Evolutionary conservation across 768 basidiomycete genomes (phyloP).

Genomic region (Boletus edulis): DNA sequence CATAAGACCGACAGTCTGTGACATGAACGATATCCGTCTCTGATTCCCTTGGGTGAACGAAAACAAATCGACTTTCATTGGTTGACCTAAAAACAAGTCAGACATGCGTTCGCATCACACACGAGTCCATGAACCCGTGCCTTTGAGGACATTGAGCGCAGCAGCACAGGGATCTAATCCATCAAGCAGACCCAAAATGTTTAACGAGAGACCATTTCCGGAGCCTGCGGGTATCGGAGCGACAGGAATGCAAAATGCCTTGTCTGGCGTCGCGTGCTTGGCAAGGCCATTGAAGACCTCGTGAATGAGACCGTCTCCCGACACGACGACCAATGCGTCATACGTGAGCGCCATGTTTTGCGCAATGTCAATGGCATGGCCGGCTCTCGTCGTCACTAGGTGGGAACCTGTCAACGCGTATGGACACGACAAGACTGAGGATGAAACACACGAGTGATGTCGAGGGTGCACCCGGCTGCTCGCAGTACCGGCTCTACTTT

Average conservation of each 20-base stretch:
- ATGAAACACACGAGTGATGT: slow-evolving; percentile 55
- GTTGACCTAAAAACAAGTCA: slow-evolving; percentile 46
- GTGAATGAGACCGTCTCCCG: slow-evolving; percentile 82
- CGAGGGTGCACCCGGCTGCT: slow-evolving; percentile 60
- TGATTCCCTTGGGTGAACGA: slow-evolving; percentile 69
- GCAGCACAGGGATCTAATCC: slow-evolving; percentile 73
- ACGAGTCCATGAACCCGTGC: slow-evolving; percentile 20
- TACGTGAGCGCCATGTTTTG: slow-evolving; percentile 55
- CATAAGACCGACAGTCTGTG: slow-evolving; percentile 80
- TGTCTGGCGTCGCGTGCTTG: slow-evolving; percentile 53
- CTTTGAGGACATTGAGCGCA: slow-evolving; percentile 79
- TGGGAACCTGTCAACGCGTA: background rate
- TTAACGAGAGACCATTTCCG: slow-evolving; percentile 74
- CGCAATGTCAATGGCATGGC: slow-evolving; percentile 67
- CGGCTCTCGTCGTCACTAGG: slow-evolving; percentile 58
- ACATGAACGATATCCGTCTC: slow-evolving; percentile 74
- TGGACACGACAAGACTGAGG: background rate
- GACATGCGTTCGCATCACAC: background rate
- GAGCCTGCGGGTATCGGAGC: slow-evolving; percentile 82
- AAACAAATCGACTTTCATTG: slow-evolving; percentile 76
- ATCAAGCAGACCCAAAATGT: slow-evolving; percentile 65
- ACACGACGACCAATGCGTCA: slow-evolving; percentile 73
- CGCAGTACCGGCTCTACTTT: slow-evolving; percentile 71
- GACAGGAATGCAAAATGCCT: slow-evolving; percentile 66
- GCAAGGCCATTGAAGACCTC: slow-evolving; percentile 85